Conservation (phyloP, 352 stramenopile species). For the Elongisporangium undulatum region DNA sequence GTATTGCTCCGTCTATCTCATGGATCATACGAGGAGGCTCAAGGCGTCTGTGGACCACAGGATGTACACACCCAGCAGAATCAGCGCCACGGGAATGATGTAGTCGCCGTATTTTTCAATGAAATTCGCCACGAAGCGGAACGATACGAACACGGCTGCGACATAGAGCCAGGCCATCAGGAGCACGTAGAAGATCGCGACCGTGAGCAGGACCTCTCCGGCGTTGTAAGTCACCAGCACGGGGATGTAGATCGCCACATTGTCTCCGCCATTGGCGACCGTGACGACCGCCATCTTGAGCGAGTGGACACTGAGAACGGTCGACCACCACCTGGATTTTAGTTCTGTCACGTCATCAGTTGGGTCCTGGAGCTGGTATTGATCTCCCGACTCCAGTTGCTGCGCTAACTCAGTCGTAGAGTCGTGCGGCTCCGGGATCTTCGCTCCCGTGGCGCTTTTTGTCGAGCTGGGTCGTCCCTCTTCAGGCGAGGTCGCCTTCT, state of each 20-base stretch:
- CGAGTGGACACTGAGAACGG: slow-evolving; percentile 1
- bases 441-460: not conserved
- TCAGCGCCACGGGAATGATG: slow-evolving; percentile 4
- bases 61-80: slow-evolving; percentile 7
- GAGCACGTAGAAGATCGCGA: slow-evolving; percentile 5
- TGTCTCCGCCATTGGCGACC: slow-evolving; percentile 7
- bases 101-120: slow-evolving; percentile 4
- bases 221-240: slow-evolving; percentile 2
- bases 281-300: slow-evolving; percentile 4
- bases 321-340: not conserved
- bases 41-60: slow-evolving; percentile 3
- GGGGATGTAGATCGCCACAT: slow-evolving; percentile 6
- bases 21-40: not conserved
- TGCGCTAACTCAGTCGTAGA: too few species aligned
- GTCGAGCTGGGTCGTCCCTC: not conserved
- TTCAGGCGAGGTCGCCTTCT: not conserved
- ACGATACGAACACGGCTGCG: slow-evolving; percentile 1
- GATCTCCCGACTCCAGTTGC: too few species aligned
- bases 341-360: not conserved
- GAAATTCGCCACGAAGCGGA: not conserved
- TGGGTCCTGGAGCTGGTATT: too few species aligned
- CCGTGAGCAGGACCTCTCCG: slow-evolving; percentile 3
- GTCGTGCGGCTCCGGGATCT: not conserved
- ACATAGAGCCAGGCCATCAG: slow-evolving; percentile 5
- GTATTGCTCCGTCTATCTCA: too few species aligned